Conservation (phyloP, 352 stramenopile species). For the Plasmopara muralis region DNA sequence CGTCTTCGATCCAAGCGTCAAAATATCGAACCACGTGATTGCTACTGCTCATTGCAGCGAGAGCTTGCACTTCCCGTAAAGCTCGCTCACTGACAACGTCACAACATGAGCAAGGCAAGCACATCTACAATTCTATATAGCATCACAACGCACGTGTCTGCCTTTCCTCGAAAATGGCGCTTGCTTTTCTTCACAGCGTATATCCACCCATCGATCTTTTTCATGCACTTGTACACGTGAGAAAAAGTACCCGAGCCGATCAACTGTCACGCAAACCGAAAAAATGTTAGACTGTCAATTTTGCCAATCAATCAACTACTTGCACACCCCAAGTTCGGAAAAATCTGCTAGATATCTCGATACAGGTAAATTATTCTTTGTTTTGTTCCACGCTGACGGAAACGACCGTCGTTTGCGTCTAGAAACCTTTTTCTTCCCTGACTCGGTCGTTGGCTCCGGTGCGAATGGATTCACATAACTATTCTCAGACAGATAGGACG, state of each 20-base stretch:
- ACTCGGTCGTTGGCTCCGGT: constrained; percentile 40
- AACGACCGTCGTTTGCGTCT: constrained; percentile 66
- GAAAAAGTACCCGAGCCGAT: constrained; percentile 82
- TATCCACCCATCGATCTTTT: constrained; percentile 82
- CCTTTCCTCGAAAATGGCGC: constrained; percentile 69
- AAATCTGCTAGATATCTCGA: constrained; percentile 80
- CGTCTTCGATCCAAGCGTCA: constrained; percentile 85
- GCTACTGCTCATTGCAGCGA: constrained; percentile 70
- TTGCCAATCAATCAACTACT: constrained; percentile 1
- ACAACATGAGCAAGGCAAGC: not conserved
- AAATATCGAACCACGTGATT: constrained; percentile 83
- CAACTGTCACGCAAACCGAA: constrained; percentile 27
- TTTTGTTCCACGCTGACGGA: constrained; percentile 33
- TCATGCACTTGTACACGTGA: constrained; percentile 81
- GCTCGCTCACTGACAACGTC: constrained; percentile 45
- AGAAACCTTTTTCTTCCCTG: constrained; percentile 48
- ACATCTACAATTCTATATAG: not conserved
- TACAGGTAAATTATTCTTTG: constrained; percentile 28
- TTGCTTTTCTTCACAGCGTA: constrained; percentile 88
- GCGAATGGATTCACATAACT: constrained; percentile 70
- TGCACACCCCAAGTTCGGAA: constrained; percentile 55
- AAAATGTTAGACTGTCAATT: constrained; percentile 3
- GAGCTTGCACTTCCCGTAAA: constrained; percentile 73
- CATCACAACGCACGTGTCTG: constrained; percentile 60
- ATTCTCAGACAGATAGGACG: constrained; percentile 27